Conservation (phyloP, 164 flowering plant species). For the Warburgia ugandensis region DNA sequence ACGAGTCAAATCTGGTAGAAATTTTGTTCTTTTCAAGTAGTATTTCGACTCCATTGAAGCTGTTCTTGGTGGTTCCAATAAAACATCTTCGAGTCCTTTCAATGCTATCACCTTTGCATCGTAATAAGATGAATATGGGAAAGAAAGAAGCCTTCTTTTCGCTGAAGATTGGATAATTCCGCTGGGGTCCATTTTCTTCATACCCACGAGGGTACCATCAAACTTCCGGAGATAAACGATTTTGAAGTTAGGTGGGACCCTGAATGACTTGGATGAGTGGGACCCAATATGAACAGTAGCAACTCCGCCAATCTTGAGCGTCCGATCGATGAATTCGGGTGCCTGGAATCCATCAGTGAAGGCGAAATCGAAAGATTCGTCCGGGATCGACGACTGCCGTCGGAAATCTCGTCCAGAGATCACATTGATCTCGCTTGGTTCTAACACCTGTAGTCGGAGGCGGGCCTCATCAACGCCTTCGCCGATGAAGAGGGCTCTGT, state of each 20-base stretch:
- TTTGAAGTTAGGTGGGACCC: constrained; percentile 35
- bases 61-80: constrained; percentile 66
- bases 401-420: constrained; percentile 21
- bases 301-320: constrained; percentile 47
- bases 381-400: constrained; percentile 22
- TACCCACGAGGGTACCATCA: constrained; percentile 34
- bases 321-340: constrained; percentile 31
- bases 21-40: constrained; percentile 39
- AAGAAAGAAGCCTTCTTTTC: not conserved
- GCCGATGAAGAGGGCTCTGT: constrained; percentile 31
- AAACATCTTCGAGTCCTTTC: constrained; percentile 55
- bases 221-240: constrained; percentile 46
- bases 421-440: constrained; percentile 17
- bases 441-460: constrained; percentile 6
- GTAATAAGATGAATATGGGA: not conserved
- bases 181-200: constrained; percentile 31
- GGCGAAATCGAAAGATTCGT: constrained; percentile 33
- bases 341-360: constrained; percentile 14
- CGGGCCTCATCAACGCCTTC: constrained; percentile 8
- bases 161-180: not conserved
- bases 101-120: constrained; percentile 53
- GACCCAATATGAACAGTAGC: constrained; percentile 26
- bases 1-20: constrained; percentile 56
- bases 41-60: constrained; percentile 28
- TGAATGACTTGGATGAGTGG: constrained; percentile 16